Conservation (phyloP, 1,284 basidiomycete genomes). For the Cutaneotrichosporon sp. region DNA sequence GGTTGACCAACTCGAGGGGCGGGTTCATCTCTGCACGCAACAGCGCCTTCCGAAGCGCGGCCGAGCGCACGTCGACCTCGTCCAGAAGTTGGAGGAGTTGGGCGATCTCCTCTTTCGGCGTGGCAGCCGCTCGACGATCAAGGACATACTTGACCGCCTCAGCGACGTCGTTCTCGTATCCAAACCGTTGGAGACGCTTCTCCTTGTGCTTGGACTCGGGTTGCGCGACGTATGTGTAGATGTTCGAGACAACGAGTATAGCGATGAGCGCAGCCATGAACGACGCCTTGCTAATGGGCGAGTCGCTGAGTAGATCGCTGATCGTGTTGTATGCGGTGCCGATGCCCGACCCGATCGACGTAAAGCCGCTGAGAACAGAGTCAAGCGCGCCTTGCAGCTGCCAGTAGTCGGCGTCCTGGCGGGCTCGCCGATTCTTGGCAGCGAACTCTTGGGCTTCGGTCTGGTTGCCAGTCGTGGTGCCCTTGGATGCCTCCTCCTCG, state of each 20-base stretch:
- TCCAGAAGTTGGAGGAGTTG: conserved; percentile 40
- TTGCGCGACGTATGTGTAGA: conserved; percentile 46
- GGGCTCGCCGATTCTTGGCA: conserved; percentile 32
- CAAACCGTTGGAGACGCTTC: conserved; percentile 22
- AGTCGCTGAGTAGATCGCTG: conserved; percentile 69
- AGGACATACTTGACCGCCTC: conserved; percentile 38
- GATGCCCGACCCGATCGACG: conserved; percentile 67
- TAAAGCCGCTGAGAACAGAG: conserved; percentile 69
- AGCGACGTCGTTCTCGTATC: conserved; percentile 33
- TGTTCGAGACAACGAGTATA: conserved; percentile 70
- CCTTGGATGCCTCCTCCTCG: conserved; percentile 20
- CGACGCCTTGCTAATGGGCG: conserved; percentile 51
- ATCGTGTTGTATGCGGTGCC: conserved; percentile 58
- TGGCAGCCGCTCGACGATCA: conserved; percentile 16
- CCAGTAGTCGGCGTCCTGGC: conserved; percentile 55
- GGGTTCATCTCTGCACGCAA: not conserved
- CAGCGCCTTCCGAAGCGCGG: conserved; percentile 13
- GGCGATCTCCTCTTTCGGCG: conserved; percentile 31
- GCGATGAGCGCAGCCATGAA: conserved; percentile 72
- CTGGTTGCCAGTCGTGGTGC: not conserved
- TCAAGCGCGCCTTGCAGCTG: conserved; percentile 83
- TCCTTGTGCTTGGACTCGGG: conserved; percentile 26
- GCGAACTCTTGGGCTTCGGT: conserved; percentile 49
- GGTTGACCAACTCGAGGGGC: not conserved
- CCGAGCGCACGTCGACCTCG: conserved; percentile 33